Base-by-base conservation (phyloP, 2,329 filamentous ascomycete genomes). In the Fusarium palustre region DNA sequence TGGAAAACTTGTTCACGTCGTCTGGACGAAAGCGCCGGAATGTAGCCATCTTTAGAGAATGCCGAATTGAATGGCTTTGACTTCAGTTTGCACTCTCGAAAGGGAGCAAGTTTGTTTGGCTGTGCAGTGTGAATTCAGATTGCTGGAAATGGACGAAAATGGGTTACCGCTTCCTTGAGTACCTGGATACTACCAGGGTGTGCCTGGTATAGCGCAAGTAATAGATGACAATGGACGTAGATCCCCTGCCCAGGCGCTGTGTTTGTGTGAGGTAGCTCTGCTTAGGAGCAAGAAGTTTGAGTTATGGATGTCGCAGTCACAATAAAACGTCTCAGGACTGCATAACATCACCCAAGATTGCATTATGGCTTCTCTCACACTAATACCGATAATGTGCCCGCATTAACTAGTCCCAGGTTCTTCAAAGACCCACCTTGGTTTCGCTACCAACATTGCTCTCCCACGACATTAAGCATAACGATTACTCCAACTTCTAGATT, bases 1-100 rank as follows among this genome's bases (percentile, higher is more conserved):
- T 90, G 72, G 97, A 97, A 80, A 98, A 91, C 72, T 90, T 91
- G 81, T 97, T 90, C 66, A 98, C 86, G 79, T 99, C 96, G 72
- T 88, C 86, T 4, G 93, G 91, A 65, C 88, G 88, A 84, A 98
- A 97, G 72, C 92, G 90, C 54, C 94, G 91, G 76, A 98, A 92
- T 56, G 91, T 92, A 57, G 73, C 73, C 73, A 75, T 75, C 12
- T 50, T 61, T 46, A 30, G 13, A 33, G 24, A 16, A 7, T n/a
- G 31, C 6, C n/a, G 31, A n/a, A 33, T 10, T 24, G 31, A n/a
- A 33, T 16, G 39, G 28, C 30, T 28, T 9, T 43, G 31, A 30
- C 24, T 55, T 24, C 16, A 38, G 22, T 12, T 33, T 18, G 30
- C 22, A 28, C 24, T 39, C 36, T 30, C n/a, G 41, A 52, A 5